Evolutionary conservation across 2,329 filamentous ascomycete species (phyloP), one percentile per base, ranked within the genome.

Genomic region (Lachnellula subtilissima): DNA sequence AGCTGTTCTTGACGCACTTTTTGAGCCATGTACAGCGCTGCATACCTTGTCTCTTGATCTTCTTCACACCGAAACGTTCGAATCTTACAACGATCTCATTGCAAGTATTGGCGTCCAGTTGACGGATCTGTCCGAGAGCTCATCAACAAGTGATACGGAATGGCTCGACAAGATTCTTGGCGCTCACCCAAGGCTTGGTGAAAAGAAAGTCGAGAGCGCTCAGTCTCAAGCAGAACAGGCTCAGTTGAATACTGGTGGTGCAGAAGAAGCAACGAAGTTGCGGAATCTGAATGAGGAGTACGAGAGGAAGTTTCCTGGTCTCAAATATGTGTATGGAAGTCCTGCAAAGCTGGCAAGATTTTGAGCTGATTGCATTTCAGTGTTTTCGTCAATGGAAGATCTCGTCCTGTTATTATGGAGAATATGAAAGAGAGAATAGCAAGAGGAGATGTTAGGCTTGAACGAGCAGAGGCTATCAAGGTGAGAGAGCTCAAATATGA

Each of bases 381-480:
- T 45, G 89, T 93, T 17, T 97, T 96, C 70, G 93, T 97, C 54
- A 92, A 96, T 70, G 91, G 90, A 0, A 81, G 92, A 48, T 79
- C 82, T 42, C 78, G 91, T 55, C 78, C 81, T 1, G 81, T 83
- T 59, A 87, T 97, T 54, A 90, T 96, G 86, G 78, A 83, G 60
- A 86, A 96, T 66, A 96, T 96, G 89, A 80, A 80, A 23, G 70
- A 73, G 52, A 79, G 92, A 52, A 96, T 96, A 66, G 81, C 78
- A 15, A 76, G 86, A 52, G 84, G 80, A 1, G 82, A 93, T 69
- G 76, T 85, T 51, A 72, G 77, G 23, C 76, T 76, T 15, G 92
- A 97, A 74, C 82, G 91, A 59, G 71, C 76, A 54, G 88, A 88
- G 63, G 89, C 83, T 5, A 86, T 96, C 50, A 79, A 87, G 78